phyloP scores from a whole-genome alignment of 1,284 basidiomycete species.

The Leccinum pallidistipes region DNA sequence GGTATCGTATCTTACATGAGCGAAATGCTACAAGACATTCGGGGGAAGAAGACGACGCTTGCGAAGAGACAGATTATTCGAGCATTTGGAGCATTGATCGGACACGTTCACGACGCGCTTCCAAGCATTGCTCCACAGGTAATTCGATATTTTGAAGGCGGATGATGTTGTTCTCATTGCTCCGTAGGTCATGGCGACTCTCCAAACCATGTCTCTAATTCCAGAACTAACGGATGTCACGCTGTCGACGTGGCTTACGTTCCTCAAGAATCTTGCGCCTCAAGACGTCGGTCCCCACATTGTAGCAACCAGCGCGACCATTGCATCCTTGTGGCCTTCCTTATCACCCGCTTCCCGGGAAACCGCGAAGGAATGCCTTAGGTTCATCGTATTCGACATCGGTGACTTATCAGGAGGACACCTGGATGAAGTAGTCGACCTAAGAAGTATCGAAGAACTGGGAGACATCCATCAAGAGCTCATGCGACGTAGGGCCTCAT shows the following conservation, averaged over 20 bases:
- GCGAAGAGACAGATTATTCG: conserved; percentile 77
- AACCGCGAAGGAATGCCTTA: conserved; percentile 62
- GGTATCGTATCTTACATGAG: conserved; percentile 82
- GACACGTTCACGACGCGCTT: conserved; percentile 71
- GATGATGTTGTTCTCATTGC: conserved; percentile 16
- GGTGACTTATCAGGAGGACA: conserved; percentile 44
- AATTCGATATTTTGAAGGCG: conserved; percentile 2
- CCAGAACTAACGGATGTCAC: conserved; percentile 78
- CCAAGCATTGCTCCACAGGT: conserved; percentile 85
- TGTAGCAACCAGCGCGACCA: conserved; percentile 85
- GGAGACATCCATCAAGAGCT: conserved; percentile 49
- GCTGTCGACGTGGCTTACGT: conserved; percentile 80
- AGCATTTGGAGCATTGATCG: conserved; percentile 76
- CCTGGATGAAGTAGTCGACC: conserved; percentile 79
- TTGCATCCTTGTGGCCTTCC: conserved; percentile 77
- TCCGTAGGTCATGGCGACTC: conserved; percentile 89
- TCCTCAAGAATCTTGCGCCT: conserved; percentile 71
- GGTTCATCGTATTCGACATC: conserved; percentile 72
- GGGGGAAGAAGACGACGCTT: conserved; percentile 66
- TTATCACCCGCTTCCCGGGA: conserved; percentile 57
- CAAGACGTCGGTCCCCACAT: conserved; percentile 83
- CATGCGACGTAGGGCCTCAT: conserved; percentile 46
- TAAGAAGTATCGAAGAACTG: conserved; percentile 73
- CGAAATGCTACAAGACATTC: conserved; percentile 79
- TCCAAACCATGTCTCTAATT: conserved; percentile 83